Percentiles rank a stretch among this genome's conserved stretches.
Evolutionary conservation across 208 protist species (phyloP).

Genomic region (Trypanosoma brucei): DNA sequence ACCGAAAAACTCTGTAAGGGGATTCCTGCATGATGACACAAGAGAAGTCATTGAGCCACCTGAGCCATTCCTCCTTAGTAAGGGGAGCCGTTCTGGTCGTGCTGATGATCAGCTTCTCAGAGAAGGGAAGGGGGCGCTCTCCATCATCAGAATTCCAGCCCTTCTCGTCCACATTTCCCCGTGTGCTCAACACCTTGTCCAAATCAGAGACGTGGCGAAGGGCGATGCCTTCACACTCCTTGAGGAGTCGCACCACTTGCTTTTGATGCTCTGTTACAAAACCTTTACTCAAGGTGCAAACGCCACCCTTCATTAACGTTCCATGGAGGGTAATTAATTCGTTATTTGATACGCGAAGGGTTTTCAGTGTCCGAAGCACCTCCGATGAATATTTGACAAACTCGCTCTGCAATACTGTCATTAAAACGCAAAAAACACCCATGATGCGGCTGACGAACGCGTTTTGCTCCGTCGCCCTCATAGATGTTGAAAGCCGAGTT

Average conservation of each 20-base stretch:
- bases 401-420: conserved; percentile 57
- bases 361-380: conserved; percentile 65
- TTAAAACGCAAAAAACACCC: conserved; percentile 63
- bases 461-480: conserved; percentile 13
- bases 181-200: conserved; percentile 57
- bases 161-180: conserved; percentile 40
- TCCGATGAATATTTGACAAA: conserved; percentile 77
- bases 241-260: conserved; percentile 44
- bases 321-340: conserved; percentile 67
- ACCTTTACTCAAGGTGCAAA: conserved; percentile 32
- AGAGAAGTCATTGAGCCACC: conserved; percentile 70
- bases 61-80: conserved; percentile 78
- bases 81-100: conserved; percentile 52
- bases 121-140: conserved; percentile 52
- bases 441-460: conserved; percentile 57
- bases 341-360: conserved; percentile 45
- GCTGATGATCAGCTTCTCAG: conserved; percentile 52
- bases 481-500: not conserved
- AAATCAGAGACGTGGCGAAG: conserved; percentile 43
- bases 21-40: conserved; percentile 74
- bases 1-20: conserved; percentile 82
- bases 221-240: conserved; percentile 57
- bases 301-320: conserved; percentile 35
- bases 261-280: conserved; percentile 34
- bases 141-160: conserved; percentile 22